Conservation (phyloP, 2,329 filamentous ascomycete genomes). For the Alternaria triticina region DNA sequence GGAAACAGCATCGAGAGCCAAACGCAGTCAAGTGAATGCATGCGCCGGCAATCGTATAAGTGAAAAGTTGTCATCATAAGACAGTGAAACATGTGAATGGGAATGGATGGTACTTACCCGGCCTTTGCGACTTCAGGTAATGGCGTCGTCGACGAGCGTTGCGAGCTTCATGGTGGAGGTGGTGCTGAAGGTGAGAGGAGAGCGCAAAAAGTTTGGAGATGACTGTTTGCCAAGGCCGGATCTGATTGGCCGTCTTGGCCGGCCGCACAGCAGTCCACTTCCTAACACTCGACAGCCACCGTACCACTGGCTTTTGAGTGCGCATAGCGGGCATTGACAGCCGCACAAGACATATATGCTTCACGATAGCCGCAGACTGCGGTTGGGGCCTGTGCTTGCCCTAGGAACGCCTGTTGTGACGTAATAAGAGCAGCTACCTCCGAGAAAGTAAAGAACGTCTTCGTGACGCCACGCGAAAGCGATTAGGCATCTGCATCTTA, state of each 20-base stretch:
- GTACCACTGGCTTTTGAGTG: background rate
- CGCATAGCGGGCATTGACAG: background rate
- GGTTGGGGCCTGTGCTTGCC: background rate
- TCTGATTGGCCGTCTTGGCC: slow-evolving; percentile 6
- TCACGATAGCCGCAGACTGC: background rate
- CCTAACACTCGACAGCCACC: background rate
- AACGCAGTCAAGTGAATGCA: slow-evolving; percentile 43
- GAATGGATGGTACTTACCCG: slow-evolving; percentile 11
- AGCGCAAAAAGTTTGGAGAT: slow-evolving; percentile 10
- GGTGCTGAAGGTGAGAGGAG: slow-evolving; percentile 4
- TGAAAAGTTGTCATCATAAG: slow-evolving; percentile 36
- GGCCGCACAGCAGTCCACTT: background rate
- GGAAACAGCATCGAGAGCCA: slow-evolving; percentile 40
- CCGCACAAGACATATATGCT: background rate
- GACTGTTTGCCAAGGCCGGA: slow-evolving; percentile 14
- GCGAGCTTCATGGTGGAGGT: slow-evolving; percentile 15
- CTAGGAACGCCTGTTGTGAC: slow-evolving; percentile 2
- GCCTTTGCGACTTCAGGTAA: slow-evolving; percentile 15
- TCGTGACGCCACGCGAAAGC: slow-evolving; percentile 5
- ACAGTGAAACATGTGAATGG: background rate
- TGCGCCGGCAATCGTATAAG: slow-evolving; percentile 32
- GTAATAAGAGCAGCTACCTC: slow-evolving; percentile 10
- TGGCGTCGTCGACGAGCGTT: slow-evolving; percentile 11
- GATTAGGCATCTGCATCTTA: background rate
- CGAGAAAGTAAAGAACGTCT: slow-evolving; percentile 1